Conservation (phyloP, 2,329 filamentous ascomycete genomes). For the Claviceps quebecensis region DNA sequence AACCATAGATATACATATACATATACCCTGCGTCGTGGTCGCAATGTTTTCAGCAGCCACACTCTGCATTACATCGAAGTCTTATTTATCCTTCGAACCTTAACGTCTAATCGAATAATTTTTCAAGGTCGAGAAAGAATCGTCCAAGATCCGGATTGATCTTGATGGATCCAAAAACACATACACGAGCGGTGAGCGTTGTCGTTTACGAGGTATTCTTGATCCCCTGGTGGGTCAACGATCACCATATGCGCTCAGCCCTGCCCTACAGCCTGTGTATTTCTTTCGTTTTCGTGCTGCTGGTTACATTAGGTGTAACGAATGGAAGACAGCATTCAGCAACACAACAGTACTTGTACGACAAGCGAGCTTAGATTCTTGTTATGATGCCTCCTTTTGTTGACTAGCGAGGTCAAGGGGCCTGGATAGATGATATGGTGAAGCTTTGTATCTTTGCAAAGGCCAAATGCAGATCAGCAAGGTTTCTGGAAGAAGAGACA, state of each 20-base stretch:
- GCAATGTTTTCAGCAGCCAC: not conserved
- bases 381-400: too few relatives aligned
- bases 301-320: too few relatives aligned
- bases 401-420: too few relatives aligned
- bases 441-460: too few relatives aligned
- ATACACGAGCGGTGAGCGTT: not conserved
- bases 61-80: not conserved
- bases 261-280: not conserved
- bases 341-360: too few relatives aligned
- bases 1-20: slow-evolving; percentile 18
- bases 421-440: too few relatives aligned
- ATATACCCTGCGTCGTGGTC: slow-evolving; percentile 9
- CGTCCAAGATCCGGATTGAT: not conserved
- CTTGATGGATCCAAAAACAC: not conserved
- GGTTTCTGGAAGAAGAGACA: too few relatives aligned
- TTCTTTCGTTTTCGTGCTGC: too few relatives aligned
- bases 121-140: not conserved
- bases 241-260: not conserved
- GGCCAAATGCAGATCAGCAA: too few relatives aligned
- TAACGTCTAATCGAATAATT: slow-evolving; percentile 10
- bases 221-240: not conserved
- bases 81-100: not conserved
- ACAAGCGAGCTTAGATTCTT: too few relatives aligned
- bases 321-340: too few relatives aligned
- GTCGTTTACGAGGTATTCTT: not conserved